Evolutionary conservation across 129 eudicot species (phyloP).

Genomic region (Escallonia herrerae): DNA sequence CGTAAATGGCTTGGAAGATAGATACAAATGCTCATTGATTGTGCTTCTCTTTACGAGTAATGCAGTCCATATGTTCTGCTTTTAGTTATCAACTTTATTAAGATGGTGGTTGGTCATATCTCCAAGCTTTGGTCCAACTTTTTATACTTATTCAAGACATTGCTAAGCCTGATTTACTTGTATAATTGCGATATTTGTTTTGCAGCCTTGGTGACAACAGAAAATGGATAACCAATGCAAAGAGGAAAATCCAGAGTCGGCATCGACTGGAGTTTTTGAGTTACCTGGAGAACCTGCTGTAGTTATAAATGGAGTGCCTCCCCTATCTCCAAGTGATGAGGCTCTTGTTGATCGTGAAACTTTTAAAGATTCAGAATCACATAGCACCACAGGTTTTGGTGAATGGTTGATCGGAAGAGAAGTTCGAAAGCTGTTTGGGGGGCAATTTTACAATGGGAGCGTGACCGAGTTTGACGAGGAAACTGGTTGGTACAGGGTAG

Average conservation of each 20-base stretch:
- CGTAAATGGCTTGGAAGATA: no score
- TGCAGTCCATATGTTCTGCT: no score
- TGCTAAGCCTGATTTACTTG: not conserved
- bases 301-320: conserved; percentile 66
- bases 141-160: not conserved
- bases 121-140: not conserved
- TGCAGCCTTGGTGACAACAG: conserved; percentile 1
- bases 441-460: conserved; percentile 34
- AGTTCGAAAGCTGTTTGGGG: conserved; percentile 55
- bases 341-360: conserved; percentile 18
- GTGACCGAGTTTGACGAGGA: conserved; percentile 59
- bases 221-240: conserved; percentile 27
- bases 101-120: not conserved
- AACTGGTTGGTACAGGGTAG: conserved; percentile 71
- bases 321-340: conserved; percentile 17
- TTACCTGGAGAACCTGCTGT: conserved; percentile 67
- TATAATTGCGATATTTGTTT: not conserved
- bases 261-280: conserved; percentile 38
- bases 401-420: conserved; percentile 77
- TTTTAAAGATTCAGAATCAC: conserved; percentile 17
- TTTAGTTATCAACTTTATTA: not conserved
- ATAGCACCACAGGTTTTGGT: conserved; percentile 31
- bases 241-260: conserved; percentile 27
- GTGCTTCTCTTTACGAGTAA: no score
- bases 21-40: no score